Base-by-base conservation (phyloP, 2,329 filamentous ascomycete species). In the Colletotrichum aenigma region DNA sequence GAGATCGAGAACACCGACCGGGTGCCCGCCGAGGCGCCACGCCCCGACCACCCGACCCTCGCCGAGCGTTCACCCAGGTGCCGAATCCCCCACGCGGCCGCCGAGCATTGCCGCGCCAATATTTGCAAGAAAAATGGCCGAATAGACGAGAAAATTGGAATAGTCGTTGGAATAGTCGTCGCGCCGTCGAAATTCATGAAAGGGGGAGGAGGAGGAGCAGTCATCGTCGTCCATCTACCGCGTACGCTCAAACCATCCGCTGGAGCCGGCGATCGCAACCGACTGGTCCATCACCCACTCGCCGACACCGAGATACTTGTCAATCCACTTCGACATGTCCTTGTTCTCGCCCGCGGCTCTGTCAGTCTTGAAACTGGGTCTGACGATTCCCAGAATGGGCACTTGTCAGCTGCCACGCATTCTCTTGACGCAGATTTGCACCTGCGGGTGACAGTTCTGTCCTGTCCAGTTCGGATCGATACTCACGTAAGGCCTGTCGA, bases 251-350 rank as follows among this genome's bases (percentile, higher is more conserved):
- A 99, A 99, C 87, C 93, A 99, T 76, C 93, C 91, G 83, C 95
- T 97, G 65, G 94, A 93, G 56, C 95, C 94, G 83, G 98, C 95
- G 73, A 98, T 91, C 55, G 96, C 96, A 36, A 98, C 95, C 34
- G 96, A 97, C 88, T 97, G 94, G 85, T 99, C 97, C 96, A 99
- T 98, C 78, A 98, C 94, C 92, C 96, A 98, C 88, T 99, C 97
- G 80, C 97, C 97, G 21, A 98, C 93, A 77, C 95, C 95, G 58
- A 98, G 92, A 85, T 98, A 98, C 84, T 94, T 96, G 82, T 96
- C 94, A 79, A 98, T 92, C 96, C 96, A 98, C 82, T 93, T 93
- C 84, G 94, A 93, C 79, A 97, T 86, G 77, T 96, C 94, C 84
- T 95, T 94, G 85, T 93, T 96, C 74, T 97, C 95, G 83, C 89